Percentiles rank a stretch among this genome's conserved stretches.
Evolutionary conservation across 2,329 filamentous ascomycete species (phyloP).

Genomic region (Pseudogymnoascus sp.): DNA sequence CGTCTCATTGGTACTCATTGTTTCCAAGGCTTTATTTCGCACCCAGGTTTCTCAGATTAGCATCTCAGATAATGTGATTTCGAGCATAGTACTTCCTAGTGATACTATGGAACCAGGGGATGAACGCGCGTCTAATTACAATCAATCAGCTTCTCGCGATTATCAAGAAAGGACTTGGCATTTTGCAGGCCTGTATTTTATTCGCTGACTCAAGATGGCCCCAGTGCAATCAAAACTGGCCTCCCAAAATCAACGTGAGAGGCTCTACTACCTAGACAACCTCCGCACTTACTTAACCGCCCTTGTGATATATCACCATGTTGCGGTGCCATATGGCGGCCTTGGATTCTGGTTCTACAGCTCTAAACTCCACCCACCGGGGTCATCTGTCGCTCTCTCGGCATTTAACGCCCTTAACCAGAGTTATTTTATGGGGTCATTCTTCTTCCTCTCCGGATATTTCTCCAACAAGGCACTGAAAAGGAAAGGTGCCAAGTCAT

Average conservation of each 20-base stretch:
- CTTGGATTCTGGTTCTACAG: slow-evolving; percentile 9
- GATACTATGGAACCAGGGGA: neutral
- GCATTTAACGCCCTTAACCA: slow-evolving; percentile 12
- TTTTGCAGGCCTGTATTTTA: neutral
- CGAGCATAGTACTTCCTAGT: neutral
- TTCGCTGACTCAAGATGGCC: neutral
- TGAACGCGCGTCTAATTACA: neutral
- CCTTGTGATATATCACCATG: slow-evolving; percentile 12
- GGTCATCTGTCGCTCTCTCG: slow-evolving; percentile 5
- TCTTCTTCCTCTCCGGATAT: slow-evolving; percentile 11
- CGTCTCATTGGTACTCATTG: neutral
- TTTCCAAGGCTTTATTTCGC: neutral
- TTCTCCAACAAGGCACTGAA: slow-evolving; percentile 8
- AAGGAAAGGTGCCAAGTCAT: slow-evolving; percentile 2
- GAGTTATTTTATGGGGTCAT: slow-evolving; percentile 12
- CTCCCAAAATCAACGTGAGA: neutral
- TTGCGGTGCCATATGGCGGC: slow-evolving; percentile 10
- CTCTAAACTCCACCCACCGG: neutral
- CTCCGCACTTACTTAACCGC: slow-evolving; percentile 9
- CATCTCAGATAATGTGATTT: neutral
- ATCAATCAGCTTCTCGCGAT: no score
- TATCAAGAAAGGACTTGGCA: neutral
- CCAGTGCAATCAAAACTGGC: neutral
- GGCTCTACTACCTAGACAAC: neutral
- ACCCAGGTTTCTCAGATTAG: neutral